phyloP scores from a whole-genome alignment of 352 stramenopile genomes.

The Globisporangium viniferum region DNA sequence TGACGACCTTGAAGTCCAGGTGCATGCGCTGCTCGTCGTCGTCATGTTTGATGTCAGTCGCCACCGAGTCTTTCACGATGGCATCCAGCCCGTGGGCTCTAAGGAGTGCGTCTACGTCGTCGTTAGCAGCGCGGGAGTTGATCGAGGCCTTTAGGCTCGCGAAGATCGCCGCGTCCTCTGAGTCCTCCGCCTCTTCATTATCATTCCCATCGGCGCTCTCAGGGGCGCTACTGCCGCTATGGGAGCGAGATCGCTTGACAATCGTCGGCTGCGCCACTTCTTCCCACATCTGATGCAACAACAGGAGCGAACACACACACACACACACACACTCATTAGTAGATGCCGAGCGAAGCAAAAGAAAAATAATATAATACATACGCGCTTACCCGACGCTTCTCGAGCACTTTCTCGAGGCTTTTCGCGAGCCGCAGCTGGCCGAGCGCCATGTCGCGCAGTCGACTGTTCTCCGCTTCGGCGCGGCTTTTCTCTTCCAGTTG shows the following conservation, averaged over 20 bases:
- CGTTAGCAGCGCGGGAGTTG: background rate
- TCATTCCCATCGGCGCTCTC: background rate
- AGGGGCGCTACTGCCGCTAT: background rate
- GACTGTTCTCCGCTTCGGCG: constrained; percentile 1
- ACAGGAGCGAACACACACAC: too few species aligned
- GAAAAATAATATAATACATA: background rate
- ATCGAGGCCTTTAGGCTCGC: background rate
- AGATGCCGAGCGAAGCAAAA: background rate
- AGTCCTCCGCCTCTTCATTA: background rate
- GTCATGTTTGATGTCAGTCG: background rate
- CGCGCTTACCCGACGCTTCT: constrained; percentile 14
- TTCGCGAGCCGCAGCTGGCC: constrained; percentile 17
- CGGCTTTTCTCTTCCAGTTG: constrained; percentile 1
- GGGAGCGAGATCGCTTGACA: background rate
- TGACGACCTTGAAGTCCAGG: constrained; percentile 5
- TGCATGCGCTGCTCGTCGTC: background rate
- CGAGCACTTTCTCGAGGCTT: constrained; percentile 22
- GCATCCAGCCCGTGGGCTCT: background rate
- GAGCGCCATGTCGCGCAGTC: constrained; percentile 9
- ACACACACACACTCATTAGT: background rate
- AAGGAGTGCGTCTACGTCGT: background rate
- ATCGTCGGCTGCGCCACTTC: background rate
- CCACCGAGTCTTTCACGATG: background rate
- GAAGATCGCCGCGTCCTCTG: background rate
- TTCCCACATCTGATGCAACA: constrained; percentile 5